phyloP scores from a whole-genome alignment of 176 grass and related monocot genomes.

The Carex parvula region DNA sequence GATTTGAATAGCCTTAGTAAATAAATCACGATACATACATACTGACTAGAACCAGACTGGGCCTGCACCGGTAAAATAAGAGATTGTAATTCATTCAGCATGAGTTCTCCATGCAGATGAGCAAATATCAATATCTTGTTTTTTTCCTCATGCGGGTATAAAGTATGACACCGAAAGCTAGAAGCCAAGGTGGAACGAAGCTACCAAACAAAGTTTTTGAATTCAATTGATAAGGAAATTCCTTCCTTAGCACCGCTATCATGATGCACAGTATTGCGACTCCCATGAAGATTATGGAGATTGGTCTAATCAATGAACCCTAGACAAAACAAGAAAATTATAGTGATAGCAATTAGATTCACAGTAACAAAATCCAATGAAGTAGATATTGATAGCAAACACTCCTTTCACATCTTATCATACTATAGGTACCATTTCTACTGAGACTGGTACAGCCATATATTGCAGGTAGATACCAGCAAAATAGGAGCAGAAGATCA shows the following conservation, averaged over 20 bases:
- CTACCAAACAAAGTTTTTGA: slow-evolving; percentile 24
- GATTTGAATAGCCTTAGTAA: not conserved
- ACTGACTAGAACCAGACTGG: not conserved
- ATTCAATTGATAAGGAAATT: slow-evolving; percentile 40
- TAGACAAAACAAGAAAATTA: slow-evolving; percentile 16
- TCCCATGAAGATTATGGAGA: slow-evolving; percentile 41
- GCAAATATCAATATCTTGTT: slow-evolving; percentile 15
- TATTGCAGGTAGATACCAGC: not conserved
- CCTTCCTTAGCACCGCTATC: slow-evolving; percentile 25
- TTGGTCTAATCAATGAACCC: slow-evolving; percentile 52
- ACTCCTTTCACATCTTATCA: not conserved
- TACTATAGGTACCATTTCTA: not conserved
- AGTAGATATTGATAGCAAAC: not conserved
- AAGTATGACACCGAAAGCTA: slow-evolving; percentile 40
- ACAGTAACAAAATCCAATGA: not conserved
- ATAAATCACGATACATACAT: not conserved
- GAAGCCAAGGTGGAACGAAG: slow-evolving; percentile 55
- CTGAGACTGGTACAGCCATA: not conserved
- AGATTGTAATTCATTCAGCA: not conserved
- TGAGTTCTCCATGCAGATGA: not conserved
- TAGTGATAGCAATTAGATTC: not conserved
- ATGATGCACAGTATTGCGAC: slow-evolving; percentile 41
- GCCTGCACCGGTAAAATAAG: too few species aligned
- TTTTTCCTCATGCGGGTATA: slow-evolving; percentile 39
- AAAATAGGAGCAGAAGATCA: not conserved